phyloP scores from a whole-genome alignment of 306 rosid species.

The barrel medic (Medicago truncatula) region DNA sequence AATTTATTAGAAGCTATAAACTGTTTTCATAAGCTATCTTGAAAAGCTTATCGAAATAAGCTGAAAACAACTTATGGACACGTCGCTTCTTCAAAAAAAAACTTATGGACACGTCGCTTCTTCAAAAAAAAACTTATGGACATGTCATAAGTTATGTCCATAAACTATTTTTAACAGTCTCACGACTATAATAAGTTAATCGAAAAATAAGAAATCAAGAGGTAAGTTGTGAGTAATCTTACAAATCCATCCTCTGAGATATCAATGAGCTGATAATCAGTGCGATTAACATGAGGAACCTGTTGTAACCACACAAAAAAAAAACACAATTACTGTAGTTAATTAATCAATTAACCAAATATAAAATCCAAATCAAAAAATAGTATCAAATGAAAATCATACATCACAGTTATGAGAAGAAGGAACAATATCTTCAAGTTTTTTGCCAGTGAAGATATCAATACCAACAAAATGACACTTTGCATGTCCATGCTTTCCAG shows the following conservation, averaged over 20 bases:
- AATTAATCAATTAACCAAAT: neutral
- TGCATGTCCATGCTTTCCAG: constrained; percentile 98
- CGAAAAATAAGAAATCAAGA: neutral
- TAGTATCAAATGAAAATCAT: constrained; percentile 24
- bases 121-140: neutral
- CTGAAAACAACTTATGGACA: neutral
- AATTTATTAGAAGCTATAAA: too few species aligned
- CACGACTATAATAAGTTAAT: neutral
- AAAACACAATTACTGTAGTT: neutral
- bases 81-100: too few species aligned
- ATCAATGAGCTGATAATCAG: constrained; percentile 94
- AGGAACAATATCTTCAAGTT: constrained; percentile 98
- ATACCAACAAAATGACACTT: constrained; percentile 97
- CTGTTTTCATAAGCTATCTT: neutral
- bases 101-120: too few species aligned
- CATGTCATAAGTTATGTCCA: neutral
- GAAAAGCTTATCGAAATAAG: neutral
- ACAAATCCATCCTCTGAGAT: constrained; percentile 99
- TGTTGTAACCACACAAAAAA: constrained; percentile 38
- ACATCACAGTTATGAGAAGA: constrained; percentile 99
- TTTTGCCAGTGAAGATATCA: constrained; percentile 90
- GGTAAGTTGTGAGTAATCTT: constrained; percentile 39
- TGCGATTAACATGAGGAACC: constrained; percentile 98
- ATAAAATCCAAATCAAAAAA: constrained; percentile 3
- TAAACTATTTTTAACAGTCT: neutral